Base-by-base conservation (phyloP, 495 filamentous ascomycete species). In the Neurospora tetrasperma region DNA sequence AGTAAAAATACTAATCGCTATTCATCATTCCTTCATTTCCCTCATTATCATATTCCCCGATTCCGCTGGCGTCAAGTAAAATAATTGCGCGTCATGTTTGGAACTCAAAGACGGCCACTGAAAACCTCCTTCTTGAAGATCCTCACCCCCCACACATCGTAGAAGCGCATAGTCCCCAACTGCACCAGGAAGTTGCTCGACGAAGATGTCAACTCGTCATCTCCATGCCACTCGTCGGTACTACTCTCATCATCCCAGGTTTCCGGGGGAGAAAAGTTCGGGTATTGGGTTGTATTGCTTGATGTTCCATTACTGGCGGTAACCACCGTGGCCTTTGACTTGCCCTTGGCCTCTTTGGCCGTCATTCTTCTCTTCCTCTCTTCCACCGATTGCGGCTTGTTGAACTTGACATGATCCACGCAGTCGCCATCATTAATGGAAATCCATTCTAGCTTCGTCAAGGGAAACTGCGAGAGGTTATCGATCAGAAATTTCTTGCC, bases 91-190 rank as follows among this genome's bases (percentile, higher is more conserved):
- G 54, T 66, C 54, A 18, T 9, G 54, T 9, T 20, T 66, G 54
- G 54, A 2, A 31, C 54, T 38, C 46, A 85, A 2, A 85, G 71
- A 5, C 81, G 73, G 3, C 85, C 85, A 44, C 39, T 73, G 12
- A 80, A 74, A 35, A 87, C 74, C 74, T 88, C 85, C 77, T 85
- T 86, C 78, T 84, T 80, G 38, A 86, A 88, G 68, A 88, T 87
- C 70, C 80, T 78, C 8, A 88, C 78, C 2, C 81, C 83, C 68
- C 72, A 76, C n/a, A 87, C 78, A 62, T 88, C 85, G 70, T 80
- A 84, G 73, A 85, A 86, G 35, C 76, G 76, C 27, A 84, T 73
- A 9, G 79, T 79, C 48, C 83, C 84, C 2, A 85, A 38, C 10
- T 80, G 74, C 71, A 84, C 81, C 1, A 84, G 35, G 3, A 14